These are phyloP conservation scores for Podospora sp. DNA, from an alignment of 495 filamentous ascomycete species.

Conservation along the genomic window DNA sequence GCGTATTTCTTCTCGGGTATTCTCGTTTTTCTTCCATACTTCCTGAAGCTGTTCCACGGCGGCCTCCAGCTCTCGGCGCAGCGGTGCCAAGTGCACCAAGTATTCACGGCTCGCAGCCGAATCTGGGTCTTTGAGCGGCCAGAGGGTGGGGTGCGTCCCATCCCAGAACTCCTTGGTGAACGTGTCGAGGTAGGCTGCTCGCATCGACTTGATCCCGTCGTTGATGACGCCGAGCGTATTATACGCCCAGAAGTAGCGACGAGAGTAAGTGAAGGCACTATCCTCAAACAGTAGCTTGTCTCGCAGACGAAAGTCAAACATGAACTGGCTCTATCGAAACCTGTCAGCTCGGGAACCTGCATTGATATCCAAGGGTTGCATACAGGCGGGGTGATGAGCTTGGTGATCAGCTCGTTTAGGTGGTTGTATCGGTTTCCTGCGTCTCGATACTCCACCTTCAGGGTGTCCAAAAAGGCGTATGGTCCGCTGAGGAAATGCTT, in stretches of 20 bases:
- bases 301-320: conserved; percentile 53
- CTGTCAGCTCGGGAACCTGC: background rate
- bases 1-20: conserved; percentile 34
- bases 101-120: conserved; percentile 23
- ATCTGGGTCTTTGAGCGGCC: conserved; percentile 26
- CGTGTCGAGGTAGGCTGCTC: conserved; percentile 48
- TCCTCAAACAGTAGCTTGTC: conserved; percentile 62
- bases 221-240: conserved; percentile 59
- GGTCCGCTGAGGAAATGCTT: conserved; percentile 55
- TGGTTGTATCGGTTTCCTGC: conserved; percentile 52
- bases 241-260: conserved; percentile 61
- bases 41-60: conserved; percentile 29
- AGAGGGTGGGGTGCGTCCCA: conserved; percentile 49
- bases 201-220: conserved; percentile 56
- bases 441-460: conserved; percentile 55
- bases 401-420: conserved; percentile 50
- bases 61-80: conserved; percentile 34
- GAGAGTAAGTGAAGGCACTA: conserved; percentile 54
- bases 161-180: conserved; percentile 57
- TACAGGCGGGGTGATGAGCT: conserved; percentile 53
- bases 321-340: conserved; percentile 46
- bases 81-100: conserved; percentile 18
- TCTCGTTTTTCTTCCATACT: conserved; percentile 32
- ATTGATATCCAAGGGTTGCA: background rate
- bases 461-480: conserved; percentile 54